A percentile compares a stretch with the other conserved stretches of the same genome.
These are phyloP conservation scores for Cytospora paraplurivora DNA, from an alignment of 2,329 filamentous ascomycete species.

Conservation along the genomic window DNA sequence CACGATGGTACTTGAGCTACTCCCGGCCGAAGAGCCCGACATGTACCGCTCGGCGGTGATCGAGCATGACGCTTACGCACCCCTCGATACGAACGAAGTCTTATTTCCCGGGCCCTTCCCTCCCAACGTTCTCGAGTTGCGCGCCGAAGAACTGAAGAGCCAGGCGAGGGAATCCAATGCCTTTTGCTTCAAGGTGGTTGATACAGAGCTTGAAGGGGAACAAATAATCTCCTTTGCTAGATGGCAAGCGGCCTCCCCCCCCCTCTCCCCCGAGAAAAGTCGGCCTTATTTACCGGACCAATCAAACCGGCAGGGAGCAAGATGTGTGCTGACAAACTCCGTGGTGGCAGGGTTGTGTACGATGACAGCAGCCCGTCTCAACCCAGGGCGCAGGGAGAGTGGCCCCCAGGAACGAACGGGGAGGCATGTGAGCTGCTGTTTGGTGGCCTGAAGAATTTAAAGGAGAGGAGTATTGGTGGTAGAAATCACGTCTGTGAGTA, in stretches of 20 bases:
- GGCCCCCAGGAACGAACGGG: slow-evolving; percentile 35
- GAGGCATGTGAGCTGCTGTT: slow-evolving; percentile 40
- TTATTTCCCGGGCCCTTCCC: slow-evolving; percentile 35
- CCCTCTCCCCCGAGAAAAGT: too few relatives aligned
- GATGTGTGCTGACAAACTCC: not conserved
- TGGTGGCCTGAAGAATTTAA: slow-evolving; percentile 31
- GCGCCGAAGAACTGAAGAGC: slow-evolving; percentile 23
- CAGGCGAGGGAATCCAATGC: slow-evolving; percentile 32
- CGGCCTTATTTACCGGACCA: too few relatives aligned
- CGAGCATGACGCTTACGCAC: slow-evolving; percentile 42
- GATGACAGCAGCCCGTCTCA: slow-evolving; percentile 30
- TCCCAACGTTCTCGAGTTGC: slow-evolving; percentile 18
- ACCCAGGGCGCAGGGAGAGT: slow-evolving; percentile 28
- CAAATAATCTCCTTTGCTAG: slow-evolving; percentile 39
- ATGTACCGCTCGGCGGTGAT: slow-evolving; percentile 41
- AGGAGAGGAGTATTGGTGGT: slow-evolving; percentile 31
- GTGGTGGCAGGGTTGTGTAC: slow-evolving; percentile 8
- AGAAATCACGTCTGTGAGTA: slow-evolving; percentile 37
- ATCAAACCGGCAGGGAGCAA: not conserved
- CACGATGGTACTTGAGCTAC: slow-evolving; percentile 44
- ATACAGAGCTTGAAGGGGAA: slow-evolving; percentile 37
- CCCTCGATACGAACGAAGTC: slow-evolving; percentile 36
- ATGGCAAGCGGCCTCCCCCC: too few relatives aligned
- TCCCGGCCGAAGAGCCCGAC: slow-evolving; percentile 41
- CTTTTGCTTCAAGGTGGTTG: slow-evolving; percentile 39